phyloP scores from a whole-genome alignment of 768 basidiomycete species.

The Leucogyrophana mollusca region DNA sequence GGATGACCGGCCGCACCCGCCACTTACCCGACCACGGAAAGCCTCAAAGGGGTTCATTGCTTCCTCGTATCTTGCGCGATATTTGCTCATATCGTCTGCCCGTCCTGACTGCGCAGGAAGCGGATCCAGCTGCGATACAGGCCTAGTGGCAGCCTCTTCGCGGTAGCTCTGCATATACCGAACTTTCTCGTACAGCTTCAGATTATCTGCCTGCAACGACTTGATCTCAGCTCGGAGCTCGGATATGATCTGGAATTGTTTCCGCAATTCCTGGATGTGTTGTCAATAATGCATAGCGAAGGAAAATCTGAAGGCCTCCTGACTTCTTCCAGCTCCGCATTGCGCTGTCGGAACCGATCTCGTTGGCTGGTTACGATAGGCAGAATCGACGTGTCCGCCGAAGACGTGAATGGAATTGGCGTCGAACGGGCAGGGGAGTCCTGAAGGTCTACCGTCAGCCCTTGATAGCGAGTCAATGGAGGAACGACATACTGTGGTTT shows the following conservation, averaged over 20 bases:
- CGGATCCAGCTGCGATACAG: slow-evolving; percentile 67
- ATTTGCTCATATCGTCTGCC: slow-evolving; percentile 82
- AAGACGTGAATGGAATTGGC: slow-evolving; percentile 67
- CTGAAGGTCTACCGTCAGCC: slow-evolving; percentile 8
- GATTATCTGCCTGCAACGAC: slow-evolving; percentile 88
- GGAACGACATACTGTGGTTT: slow-evolving; percentile 18
- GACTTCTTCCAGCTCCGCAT: slow-evolving; percentile 95
- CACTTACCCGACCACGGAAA: slow-evolving; percentile 88
- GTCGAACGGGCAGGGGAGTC: slow-evolving; percentile 43
- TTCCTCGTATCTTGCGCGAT: slow-evolving; percentile 91
- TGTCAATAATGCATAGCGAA: neutral
- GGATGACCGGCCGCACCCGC: too few relatives aligned
- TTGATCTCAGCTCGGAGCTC: slow-evolving; percentile 93
- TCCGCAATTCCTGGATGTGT: slow-evolving; percentile 75
- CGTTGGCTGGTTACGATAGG: slow-evolving; percentile 97
- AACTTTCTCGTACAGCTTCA: slow-evolving; percentile 98
- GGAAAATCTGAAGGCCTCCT: too few relatives aligned
- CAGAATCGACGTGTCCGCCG: slow-evolving; percentile 92
- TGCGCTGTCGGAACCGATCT: slow-evolving; percentile 96
- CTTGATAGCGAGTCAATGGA: neutral
- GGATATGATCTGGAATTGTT: slow-evolving; percentile 92
- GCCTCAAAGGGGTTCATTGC: slow-evolving; percentile 98
- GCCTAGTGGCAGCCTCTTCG: slow-evolving; percentile 57
- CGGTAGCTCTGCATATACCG: slow-evolving; percentile 98
- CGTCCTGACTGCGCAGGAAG: slow-evolving; percentile 41